These are phyloP conservation scores for Thalassia testudinum DNA, from an alignment of 116 monocot species.

Conservation along the genomic window DNA sequence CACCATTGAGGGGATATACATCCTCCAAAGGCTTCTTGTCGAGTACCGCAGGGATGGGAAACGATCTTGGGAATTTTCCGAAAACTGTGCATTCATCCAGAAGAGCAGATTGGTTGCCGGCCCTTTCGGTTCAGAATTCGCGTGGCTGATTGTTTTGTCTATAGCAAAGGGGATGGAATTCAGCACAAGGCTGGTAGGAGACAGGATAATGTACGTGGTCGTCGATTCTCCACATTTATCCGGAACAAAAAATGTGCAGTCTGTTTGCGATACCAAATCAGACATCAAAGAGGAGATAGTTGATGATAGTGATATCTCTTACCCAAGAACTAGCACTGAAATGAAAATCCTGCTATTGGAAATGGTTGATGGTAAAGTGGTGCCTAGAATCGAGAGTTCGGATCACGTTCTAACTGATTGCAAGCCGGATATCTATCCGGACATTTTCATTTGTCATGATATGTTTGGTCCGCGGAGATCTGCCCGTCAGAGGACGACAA, in stretches of 20 bases:
- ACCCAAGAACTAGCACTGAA: background rate
- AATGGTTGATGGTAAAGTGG: background rate
- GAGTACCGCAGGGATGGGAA: slow-evolving; percentile 21
- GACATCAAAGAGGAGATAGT: background rate
- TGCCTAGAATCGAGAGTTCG: background rate
- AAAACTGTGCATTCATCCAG: slow-evolving; percentile 20
- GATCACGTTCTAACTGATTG: background rate
- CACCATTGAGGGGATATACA: slow-evolving; percentile 32
- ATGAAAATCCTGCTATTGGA: background rate
- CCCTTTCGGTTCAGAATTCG: slow-evolving; percentile 30
- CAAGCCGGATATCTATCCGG: background rate
- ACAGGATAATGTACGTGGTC: slow-evolving; percentile 20
- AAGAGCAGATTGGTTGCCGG: slow-evolving; percentile 25
- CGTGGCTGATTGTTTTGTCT: slow-evolving; percentile 45
- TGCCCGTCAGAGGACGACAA: slow-evolving; percentile 28
- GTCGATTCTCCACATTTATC: background rate
- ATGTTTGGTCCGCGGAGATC: slow-evolving; percentile 27
- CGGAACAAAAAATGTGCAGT: background rate
- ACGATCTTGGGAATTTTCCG: slow-evolving; percentile 18
- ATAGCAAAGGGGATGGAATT: slow-evolving; percentile 23
- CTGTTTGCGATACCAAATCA: background rate
- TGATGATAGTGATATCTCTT: background rate
- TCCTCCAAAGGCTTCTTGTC: slow-evolving; percentile 37
- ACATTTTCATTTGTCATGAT: too few species aligned
- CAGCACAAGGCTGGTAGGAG: slow-evolving; percentile 24